These are phyloP conservation scores for Torulaspora franciscae DNA, from an alignment of 805 yeast species.

Conservation along the genomic window DNA sequence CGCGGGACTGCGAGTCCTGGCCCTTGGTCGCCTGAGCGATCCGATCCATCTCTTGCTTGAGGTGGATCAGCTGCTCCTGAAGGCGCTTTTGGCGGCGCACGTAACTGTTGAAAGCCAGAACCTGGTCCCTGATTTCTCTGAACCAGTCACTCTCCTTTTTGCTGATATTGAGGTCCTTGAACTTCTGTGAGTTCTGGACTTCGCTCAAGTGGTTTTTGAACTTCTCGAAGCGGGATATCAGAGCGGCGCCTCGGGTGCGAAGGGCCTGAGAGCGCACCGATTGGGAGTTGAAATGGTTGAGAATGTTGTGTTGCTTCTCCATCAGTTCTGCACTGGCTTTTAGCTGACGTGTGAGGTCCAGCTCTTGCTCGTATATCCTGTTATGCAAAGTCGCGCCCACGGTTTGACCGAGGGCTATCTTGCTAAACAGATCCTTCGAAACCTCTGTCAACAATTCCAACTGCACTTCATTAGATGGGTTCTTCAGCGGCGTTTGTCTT, in stretches of 20 bases:
- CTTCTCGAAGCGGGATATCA: constrained; percentile 26
- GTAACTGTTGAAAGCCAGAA: constrained; percentile 32
- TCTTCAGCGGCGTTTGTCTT: constrained; percentile 22
- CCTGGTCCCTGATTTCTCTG: constrained; percentile 38
- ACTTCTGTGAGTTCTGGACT: constrained; percentile 15
- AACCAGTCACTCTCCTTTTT: constrained; percentile 45
- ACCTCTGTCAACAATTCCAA: constrained; percentile 23
- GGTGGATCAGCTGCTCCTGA: constrained; percentile 29
- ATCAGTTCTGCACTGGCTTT: constrained; percentile 24
- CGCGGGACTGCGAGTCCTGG: constrained; percentile 5
- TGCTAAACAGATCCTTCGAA: constrained; percentile 22
- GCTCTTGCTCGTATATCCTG: constrained; percentile 38
- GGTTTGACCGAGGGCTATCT: constrained; percentile 26
- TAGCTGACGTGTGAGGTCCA: constrained; percentile 42
- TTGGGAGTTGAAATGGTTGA: constrained; percentile 16
- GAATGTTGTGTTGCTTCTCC: constrained; percentile 14
- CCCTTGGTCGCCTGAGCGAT: constrained; percentile 10
- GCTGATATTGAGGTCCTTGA: constrained; percentile 34
- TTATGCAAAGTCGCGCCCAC: constrained; percentile 37
- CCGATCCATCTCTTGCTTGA: constrained; percentile 27
- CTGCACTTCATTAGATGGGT: constrained; percentile 28
- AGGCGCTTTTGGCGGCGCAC: constrained; percentile 28
- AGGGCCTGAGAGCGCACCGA: constrained; percentile 17
- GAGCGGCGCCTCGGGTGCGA: constrained; percentile 33
- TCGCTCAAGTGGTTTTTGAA: constrained; percentile 30